A percentile compares a stretch with the other conserved stretches of the same genome.
Conservation (phyloP, 2,329 filamentous ascomycete genomes). For the Sclerotinia glacialis region DNA sequence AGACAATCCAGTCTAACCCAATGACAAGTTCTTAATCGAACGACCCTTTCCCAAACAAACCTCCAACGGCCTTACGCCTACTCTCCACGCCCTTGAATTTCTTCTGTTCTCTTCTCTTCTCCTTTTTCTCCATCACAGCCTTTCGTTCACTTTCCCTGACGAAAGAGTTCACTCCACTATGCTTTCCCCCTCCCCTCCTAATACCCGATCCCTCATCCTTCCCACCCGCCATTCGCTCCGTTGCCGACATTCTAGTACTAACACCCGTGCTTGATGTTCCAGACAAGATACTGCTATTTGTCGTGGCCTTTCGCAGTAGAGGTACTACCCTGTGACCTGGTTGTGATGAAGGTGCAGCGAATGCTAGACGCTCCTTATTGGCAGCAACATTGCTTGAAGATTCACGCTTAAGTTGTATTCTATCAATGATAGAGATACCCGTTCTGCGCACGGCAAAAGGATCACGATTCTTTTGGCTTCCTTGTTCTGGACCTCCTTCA, state of each 20-base stretch:
- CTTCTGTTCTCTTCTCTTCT: constrained; percentile 56
- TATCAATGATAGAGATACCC: constrained; percentile 61
- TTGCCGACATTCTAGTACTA: constrained; percentile 31
- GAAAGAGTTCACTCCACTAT: constrained; percentile 59
- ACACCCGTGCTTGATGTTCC: constrained; percentile 39
- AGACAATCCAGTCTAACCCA: constrained; percentile 12
- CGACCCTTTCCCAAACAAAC: constrained; percentile 55
- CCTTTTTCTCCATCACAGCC: constrained; percentile 54
- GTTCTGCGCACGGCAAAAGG: constrained; percentile 42
- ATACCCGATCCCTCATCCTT: constrained; percentile 49
- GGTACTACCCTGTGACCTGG: constrained; percentile 64
- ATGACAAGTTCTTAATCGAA: constrained; percentile 43
- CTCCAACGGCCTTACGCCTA: constrained; percentile 55
- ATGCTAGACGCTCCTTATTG: constrained; percentile 52
- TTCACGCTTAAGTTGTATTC: constrained; percentile 65
- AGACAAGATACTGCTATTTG: constrained; percentile 49
- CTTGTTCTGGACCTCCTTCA: constrained; percentile 48
- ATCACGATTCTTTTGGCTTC: constrained; percentile 37
- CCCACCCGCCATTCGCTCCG: constrained; percentile 40
- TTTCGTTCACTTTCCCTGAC: constrained; percentile 57
- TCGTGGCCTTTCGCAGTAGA: constrained; percentile 71
- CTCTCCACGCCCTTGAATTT: constrained; percentile 57
- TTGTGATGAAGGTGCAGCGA: constrained; percentile 45
- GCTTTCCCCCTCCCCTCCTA: constrained; percentile 59
- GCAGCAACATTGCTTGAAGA: constrained; percentile 42